Conservation (phyloP, 2,329 filamentous ascomycete genomes). For the Talaromyces marneffei region DNA sequence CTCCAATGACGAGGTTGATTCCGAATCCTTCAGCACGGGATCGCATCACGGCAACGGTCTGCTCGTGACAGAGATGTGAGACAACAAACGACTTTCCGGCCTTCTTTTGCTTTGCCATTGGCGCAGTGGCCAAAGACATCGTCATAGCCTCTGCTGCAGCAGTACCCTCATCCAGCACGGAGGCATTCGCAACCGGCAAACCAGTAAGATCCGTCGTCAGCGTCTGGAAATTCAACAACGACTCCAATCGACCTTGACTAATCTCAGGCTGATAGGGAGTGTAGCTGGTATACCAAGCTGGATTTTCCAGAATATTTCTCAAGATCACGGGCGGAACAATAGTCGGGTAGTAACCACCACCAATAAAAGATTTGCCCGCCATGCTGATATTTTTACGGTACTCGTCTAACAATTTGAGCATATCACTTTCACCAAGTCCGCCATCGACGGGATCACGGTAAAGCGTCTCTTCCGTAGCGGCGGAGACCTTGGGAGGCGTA, state of each 20-base stretch:
- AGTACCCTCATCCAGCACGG: constrained; percentile 82
- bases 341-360: constrained; percentile 83
- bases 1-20: constrained; percentile 67
- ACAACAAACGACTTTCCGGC: constrained; percentile 77
- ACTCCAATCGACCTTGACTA: constrained; percentile 88
- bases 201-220: constrained; percentile 83
- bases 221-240: constrained; percentile 91
- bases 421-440: constrained; percentile 43
- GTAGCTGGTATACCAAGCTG: constrained; percentile 96
- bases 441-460: constrained; percentile 34
- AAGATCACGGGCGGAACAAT: constrained; percentile 84
- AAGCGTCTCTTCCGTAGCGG: constrained; percentile 30
- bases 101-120: constrained; percentile 65
- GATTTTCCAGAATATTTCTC: constrained; percentile 85
- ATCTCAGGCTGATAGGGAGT: constrained; percentile 97
- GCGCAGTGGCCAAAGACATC: constrained; percentile 71
- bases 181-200: constrained; percentile 83
- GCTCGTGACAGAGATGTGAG: constrained; percentile 73
- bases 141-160: constrained; percentile 96
- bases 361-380: constrained; percentile 64
- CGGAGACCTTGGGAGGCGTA: constrained; percentile 38
- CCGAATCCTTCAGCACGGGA: constrained; percentile 89
- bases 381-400: constrained; percentile 55
- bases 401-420: constrained; percentile 36
- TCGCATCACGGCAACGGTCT: constrained; percentile 76